Evolutionary conservation across 192 early-diverging fungal genomes (phyloP).

Genomic region (Cladochytrium replicatum): DNA sequence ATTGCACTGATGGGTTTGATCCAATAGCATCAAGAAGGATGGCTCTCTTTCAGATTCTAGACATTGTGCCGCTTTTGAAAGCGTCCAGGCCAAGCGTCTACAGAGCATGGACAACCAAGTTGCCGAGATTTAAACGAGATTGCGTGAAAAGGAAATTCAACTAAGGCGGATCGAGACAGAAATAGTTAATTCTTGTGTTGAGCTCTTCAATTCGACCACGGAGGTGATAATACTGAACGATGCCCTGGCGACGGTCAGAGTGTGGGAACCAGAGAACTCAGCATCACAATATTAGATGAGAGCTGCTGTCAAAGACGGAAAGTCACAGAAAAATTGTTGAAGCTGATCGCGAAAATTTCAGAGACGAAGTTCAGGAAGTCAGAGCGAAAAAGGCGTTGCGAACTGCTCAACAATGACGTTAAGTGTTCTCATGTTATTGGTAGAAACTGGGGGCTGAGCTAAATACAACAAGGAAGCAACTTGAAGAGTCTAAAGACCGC

Average conservation of each 20-base stretch:
- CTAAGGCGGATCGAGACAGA: conserved; percentile 26
- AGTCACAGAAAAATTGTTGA: conserved; percentile 13
- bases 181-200: conserved; percentile 31
- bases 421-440: neutral
- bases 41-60: too few relatives aligned
- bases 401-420: neutral
- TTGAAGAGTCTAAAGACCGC: conserved; percentile 25
- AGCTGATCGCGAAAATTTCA: conserved; percentile 13
- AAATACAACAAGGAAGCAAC: conserved; percentile 4
- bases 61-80: too few relatives aligned
- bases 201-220: conserved; percentile 29
- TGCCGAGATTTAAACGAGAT: conserved; percentile 21
- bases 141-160: conserved; percentile 28
- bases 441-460: conserved; percentile 14
- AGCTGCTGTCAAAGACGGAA: conserved; percentile 10
- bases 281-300: conserved; percentile 11
- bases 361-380: neutral
- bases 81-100: conserved; percentile 33
- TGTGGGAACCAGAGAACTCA: neutral
- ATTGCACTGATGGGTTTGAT: too few relatives aligned
- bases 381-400: neutral
- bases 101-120: conserved; percentile 34
- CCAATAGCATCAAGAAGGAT: too few relatives aligned
- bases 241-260: conserved; percentile 27
- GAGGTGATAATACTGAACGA: conserved; percentile 37